phyloP scores from a whole-genome alignment of 306 rosid species.

The Vachellia collinsii region DNA sequence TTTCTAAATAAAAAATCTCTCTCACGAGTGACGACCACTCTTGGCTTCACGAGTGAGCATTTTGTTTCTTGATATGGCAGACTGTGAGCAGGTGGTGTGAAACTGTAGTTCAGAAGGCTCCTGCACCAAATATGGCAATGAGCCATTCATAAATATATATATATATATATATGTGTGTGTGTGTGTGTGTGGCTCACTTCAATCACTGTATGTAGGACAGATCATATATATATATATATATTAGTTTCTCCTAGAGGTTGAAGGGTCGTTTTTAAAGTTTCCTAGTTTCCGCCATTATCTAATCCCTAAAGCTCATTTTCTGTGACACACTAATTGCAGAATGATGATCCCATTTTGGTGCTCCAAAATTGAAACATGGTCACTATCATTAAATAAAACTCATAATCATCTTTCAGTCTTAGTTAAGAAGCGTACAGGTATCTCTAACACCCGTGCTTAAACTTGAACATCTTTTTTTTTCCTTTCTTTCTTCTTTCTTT shows the following conservation, averaged over 20 bases:
- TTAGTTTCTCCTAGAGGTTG: constrained; percentile 33
- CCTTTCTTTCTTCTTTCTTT: background rate
- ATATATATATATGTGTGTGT: too few relatives aligned
- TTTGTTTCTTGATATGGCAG: background rate
- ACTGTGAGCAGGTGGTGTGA: constrained; percentile 16
- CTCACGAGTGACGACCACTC: background rate
- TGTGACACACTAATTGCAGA: constrained; percentile 38
- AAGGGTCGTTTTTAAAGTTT: constrained; percentile 44
- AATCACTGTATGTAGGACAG: background rate
- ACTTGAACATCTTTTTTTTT: background rate
- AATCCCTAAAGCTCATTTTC: constrained; percentile 1
- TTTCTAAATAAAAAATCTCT: too few relatives aligned
- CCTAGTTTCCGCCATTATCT: constrained; percentile 33
- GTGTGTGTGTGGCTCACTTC: too few relatives aligned
- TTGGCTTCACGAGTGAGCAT: background rate
- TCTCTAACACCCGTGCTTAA: background rate
- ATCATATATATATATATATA: background rate
- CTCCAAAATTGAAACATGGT: constrained; percentile 18
- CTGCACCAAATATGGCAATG: constrained; percentile 1
- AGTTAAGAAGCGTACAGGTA: constrained; percentile 18
- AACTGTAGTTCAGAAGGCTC: background rate
- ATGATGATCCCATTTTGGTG: constrained; percentile 19
- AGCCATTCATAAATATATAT: background rate
- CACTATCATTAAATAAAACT: constrained; percentile 29
- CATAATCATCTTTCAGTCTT: constrained; percentile 24